A percentile compares a stretch with the other conserved stretches of the same genome.
phyloP scores from a whole-genome alignment of 345 rosid genomes.

The Salix viminalis region DNA sequence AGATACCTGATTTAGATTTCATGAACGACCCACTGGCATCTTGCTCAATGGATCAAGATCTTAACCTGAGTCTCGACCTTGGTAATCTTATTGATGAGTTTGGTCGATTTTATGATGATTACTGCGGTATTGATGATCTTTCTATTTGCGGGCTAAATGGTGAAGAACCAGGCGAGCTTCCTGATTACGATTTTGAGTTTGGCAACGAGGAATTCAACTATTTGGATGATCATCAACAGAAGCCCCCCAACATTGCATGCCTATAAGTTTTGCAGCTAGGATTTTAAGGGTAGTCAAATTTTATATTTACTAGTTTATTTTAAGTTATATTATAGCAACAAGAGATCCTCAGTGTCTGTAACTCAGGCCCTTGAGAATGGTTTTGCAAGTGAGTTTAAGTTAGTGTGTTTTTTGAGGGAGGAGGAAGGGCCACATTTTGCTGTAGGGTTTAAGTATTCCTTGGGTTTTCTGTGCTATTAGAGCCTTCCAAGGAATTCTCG shows the following conservation, averaged over 20 bases:
- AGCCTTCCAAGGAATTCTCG: conserved; percentile 51
- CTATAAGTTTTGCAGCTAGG: conserved; percentile 85
- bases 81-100: conserved; percentile 48
- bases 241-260: conserved; percentile 48
- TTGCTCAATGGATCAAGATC: conserved; percentile 29
- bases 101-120: conserved; percentile 42
- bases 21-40: conserved; percentile 36
- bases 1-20: conserved; percentile 44
- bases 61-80: conserved; percentile 40
- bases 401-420: conserved; percentile 12
- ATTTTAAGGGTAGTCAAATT: not conserved
- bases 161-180: conserved; percentile 53
- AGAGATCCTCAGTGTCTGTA: conserved; percentile 19
- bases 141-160: conserved; percentile 44
- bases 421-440: conserved; percentile 14
- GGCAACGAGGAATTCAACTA: conserved; percentile 41
- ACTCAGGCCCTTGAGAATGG: conserved; percentile 19
- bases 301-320: not conserved
- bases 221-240: conserved; percentile 27
- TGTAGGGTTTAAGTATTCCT: conserved; percentile 9
- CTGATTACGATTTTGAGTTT: conserved; percentile 61
- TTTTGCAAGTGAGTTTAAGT: conserved; percentile 22
- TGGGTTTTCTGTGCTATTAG: conserved; percentile 59
- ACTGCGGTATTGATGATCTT: conserved; percentile 52
- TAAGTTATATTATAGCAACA: not conserved